Base-by-base conservation (phyloP, 2,329 filamentous ascomycete species). In the Helicocarpus griseus region DNA sequence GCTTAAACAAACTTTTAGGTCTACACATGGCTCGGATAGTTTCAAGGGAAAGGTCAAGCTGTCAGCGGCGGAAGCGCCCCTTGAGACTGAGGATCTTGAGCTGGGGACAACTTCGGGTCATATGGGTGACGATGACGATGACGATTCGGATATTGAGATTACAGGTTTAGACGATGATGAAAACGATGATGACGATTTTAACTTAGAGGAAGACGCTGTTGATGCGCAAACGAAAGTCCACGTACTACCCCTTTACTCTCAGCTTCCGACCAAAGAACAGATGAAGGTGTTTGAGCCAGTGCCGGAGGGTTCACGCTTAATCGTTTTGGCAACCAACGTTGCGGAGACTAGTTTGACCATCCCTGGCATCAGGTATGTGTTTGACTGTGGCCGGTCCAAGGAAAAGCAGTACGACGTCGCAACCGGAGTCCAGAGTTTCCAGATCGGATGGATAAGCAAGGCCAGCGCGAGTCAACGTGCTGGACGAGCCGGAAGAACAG, bases 261-360 rank as follows among this genome's bases (percentile, higher is more conserved):
- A 96, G 49, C 75, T 98, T 0, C 88, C 91, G 0, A 95, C 90
- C 2, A 85, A 83, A 58, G 89, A 97, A 61, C 93, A 98, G 69
- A 78, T 96, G 64, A 82, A 82, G 53, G 89, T 98, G 8, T 98
- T 98, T 61, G 85, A 95, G 56, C 77, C 85, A 0, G 81, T 87
- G 0, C 90, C 91, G 0, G 86, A 90, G 51, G 87, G 86, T 14
- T 86, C 86, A 7, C 82, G 93, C 7, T 78, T 93, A 22, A 87
- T 98, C 48, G 86, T 98, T 3, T 72, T 98, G 38, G 89, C 93
- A 0, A 98, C 93, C 40, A 98, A 98, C 68, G 89, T 98, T 41
- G 93, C 93, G 0, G 93, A 98, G 69, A 98, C 93, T 0, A 94
- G 87, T 79, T 77, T 98, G 65, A 98, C 93, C 0, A 98, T 98